Base-by-base conservation (phyloP, 441 rosid species). In the Biscutella laevigata region DNA sequence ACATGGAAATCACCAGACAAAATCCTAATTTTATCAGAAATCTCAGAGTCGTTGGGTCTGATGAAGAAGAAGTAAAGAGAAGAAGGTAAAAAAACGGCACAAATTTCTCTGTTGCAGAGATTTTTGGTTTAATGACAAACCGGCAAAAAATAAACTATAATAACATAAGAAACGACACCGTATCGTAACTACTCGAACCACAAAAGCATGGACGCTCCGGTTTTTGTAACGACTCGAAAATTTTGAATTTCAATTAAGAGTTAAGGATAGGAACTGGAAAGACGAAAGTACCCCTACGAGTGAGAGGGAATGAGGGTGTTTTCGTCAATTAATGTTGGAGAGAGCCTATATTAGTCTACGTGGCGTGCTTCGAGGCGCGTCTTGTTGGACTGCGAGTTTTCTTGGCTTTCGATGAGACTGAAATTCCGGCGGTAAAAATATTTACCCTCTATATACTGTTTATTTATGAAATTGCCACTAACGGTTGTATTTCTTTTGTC, bases 401-500 rank as follows among this genome's bases (percentile, higher is more conserved):
- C 14, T 59, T 66, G 74, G 22, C 54, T 50, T 51, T 74, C 73
- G 69, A 57, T 50, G 39, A 50, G 55, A 59, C 84, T 73, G 83
- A 62, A 72, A 79, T 85, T 75, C 66, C 89, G 92, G 83, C 92
- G 78, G 57, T 7, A 3, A 19, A 7, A 9, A 17, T 0, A 5
- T 2, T 50, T 57, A 65, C 71, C 80, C 84, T 47, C 29, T 5
- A 6, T 34, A 12, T 0, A n/a, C 20, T 0, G 2, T 0, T 0
- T 38, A 68, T 64, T 73, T 79, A 25, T 92, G 64, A 63, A 1
- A 7, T 53, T 75, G 53, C 80, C 84, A 70, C 59, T 77, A 75
- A 81, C 91, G 84, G 94, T 80, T 68, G 49, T 52, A 58, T 75
- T 73, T 51, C 35, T 17, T 17, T 72, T 75, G 76, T 68, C 73